Evolutionary conservation across 345 rosid genomes (phyloP).

Genomic region (Hibiscus syriacus): DNA sequence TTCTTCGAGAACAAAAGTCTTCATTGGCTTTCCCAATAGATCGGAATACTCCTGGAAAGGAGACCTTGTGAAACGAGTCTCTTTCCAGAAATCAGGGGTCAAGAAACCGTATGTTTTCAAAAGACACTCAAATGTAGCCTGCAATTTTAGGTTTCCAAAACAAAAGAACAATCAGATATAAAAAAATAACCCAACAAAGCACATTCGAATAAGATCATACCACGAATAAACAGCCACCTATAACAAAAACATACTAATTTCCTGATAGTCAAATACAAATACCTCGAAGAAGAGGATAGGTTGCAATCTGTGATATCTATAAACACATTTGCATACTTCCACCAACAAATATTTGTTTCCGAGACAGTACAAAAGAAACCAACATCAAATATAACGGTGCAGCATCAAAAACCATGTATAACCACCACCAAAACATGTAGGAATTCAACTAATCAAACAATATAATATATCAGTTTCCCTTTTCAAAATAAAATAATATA

Average conservation of each 20-base stretch:
- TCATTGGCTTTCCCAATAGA: conserved; percentile 33
- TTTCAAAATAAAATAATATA: too few species aligned
- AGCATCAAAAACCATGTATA: neutral
- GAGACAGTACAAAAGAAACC: neutral
- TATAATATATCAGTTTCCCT: neutral
- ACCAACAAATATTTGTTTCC: neutral
- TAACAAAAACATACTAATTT: neutral
- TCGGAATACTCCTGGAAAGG: conserved; percentile 63
- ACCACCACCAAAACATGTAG: neutral
- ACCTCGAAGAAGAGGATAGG: neutral
- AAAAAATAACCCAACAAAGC: neutral
- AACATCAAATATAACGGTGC: neutral
- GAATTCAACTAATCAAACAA: neutral
- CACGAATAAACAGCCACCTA: neutral
- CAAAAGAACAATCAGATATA: neutral
- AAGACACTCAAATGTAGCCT: conserved; percentile 63
- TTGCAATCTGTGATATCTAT: neutral
- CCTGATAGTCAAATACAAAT: neutral
- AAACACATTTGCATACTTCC: neutral
- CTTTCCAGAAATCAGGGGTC: conserved; percentile 75
- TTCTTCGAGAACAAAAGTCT: conserved; percentile 20
- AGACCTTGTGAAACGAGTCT: conserved; percentile 43
- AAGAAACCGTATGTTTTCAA: conserved; percentile 71
- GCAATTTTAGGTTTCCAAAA: conserved; percentile 9
- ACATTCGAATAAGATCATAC: neutral